phyloP scores from a whole-genome alignment of 768 basidiomycete genomes.

The Calocera viscosa region DNA sequence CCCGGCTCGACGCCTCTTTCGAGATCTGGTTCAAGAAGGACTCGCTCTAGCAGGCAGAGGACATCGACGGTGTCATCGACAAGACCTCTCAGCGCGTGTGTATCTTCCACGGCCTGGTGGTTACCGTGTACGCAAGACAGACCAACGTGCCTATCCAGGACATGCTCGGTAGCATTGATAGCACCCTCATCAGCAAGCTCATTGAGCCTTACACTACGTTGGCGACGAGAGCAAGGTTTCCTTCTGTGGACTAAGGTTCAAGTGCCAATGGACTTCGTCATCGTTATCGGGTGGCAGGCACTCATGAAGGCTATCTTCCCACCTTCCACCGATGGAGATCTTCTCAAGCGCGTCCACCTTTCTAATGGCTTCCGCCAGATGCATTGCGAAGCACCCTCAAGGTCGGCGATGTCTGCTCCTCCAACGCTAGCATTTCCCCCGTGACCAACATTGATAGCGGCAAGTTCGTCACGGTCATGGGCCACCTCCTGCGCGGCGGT shows the following conservation, averaged over 20 bases:
- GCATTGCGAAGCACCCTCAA: conserved; percentile 61
- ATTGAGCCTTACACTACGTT: conserved; percentile 62
- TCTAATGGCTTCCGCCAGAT: conserved; percentile 92
- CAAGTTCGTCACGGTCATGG: conserved; percentile 85
- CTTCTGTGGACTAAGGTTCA: conserved; percentile 73
- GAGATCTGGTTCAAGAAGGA: conserved; percentile 99
- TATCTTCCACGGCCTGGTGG: conserved; percentile 93
- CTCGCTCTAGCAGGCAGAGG: conserved; percentile 94
- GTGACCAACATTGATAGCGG: conserved; percentile 84
- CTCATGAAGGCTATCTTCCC: conserved; percentile 99
- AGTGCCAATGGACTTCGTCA: conserved; percentile 98
- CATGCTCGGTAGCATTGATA: conserved; percentile 77
- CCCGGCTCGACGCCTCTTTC: conserved; percentile 80
- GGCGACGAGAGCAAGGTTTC: conserved; percentile 65
- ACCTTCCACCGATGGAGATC: conserved; percentile 74
- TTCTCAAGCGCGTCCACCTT: conserved; percentile 90
- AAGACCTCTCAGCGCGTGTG: conserved; percentile 97
- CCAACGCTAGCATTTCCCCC: conserved; percentile 77
- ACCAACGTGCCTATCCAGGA: conserved; percentile 94
- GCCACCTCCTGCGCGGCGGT: conserved; percentile 61
- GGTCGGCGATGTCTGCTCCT: conserved; percentile 80
- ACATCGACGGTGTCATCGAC: conserved; percentile 97
- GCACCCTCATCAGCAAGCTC: conserved; percentile 61
- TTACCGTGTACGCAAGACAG: conserved; percentile 69
- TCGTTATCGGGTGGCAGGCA: conserved; percentile 98